phyloP scores from a whole-genome alignment of 441 rosid genomes.

The Dalechampia spathulata region DNA sequence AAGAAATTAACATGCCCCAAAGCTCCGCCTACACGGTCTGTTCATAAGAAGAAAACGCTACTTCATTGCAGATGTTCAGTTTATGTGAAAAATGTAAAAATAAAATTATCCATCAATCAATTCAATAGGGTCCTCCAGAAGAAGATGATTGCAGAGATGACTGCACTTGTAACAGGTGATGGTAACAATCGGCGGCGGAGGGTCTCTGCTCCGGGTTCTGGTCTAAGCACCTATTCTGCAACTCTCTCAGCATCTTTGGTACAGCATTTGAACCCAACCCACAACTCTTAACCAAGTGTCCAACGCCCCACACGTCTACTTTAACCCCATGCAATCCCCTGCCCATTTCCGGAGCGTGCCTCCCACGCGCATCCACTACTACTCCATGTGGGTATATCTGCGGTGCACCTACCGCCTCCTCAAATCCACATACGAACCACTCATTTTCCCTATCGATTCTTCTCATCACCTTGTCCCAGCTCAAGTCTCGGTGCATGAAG shows the following conservation, averaged over 20 bases:
- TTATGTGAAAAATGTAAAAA: no score
- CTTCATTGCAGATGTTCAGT: no score
- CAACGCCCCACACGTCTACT: constrained; percentile 96
- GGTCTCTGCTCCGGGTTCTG: constrained; percentile 87
- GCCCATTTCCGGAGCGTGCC: constrained; percentile 87
- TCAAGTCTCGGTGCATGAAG: constrained; percentile 90
- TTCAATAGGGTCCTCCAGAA: constrained; percentile 34
- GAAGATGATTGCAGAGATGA: constrained; percentile 48
- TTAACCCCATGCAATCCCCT: constrained; percentile 84
- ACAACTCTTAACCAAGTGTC: constrained; percentile 67
- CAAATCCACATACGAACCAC: constrained; percentile 84
- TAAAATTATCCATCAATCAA: constrained; percentile 7
- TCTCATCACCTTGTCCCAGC: constrained; percentile 80
- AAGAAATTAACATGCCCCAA: neutral
- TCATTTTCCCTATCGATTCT: constrained; percentile 40
- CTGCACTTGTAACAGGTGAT: constrained; percentile 81
- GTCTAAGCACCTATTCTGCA: constrained; percentile 78
- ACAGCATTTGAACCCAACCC: constrained; percentile 40
- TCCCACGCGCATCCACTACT: constrained; percentile 37
- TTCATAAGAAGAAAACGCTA: no score
- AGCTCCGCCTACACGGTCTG: neutral
- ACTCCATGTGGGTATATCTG: constrained; percentile 59
- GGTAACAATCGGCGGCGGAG: constrained; percentile 94
- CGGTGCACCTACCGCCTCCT: constrained; percentile 67
- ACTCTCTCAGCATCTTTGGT: constrained; percentile 73